Percentiles rank a stretch among this genome's conserved stretches.
These are phyloP conservation scores for Pseudogymnoascus destructans DNA, from an alignment of 2,329 filamentous ascomycete genomes.

Conservation along the genomic window DNA sequence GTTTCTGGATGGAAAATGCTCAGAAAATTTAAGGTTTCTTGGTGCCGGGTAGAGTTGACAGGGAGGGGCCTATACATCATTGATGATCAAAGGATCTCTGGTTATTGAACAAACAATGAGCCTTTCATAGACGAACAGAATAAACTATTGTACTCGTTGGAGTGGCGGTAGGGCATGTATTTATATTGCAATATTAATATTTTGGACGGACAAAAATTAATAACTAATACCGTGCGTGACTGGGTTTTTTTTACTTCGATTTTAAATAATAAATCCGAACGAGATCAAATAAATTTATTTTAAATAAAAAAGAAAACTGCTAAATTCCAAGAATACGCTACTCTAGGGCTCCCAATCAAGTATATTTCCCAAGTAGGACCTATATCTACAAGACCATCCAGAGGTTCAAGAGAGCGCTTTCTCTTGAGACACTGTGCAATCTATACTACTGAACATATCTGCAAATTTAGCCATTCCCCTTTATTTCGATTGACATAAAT, in stretches of 20 bases:
- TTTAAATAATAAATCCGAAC: not conserved
- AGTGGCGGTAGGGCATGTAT: too few relatives aligned
- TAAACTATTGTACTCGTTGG: not conserved
- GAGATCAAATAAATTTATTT: not conserved
- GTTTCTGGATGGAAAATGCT: conserved; percentile 8
- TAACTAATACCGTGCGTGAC: not conserved
- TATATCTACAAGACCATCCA: not conserved
- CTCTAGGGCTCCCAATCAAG: not conserved
- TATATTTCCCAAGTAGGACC: not conserved
- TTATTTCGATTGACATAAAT: not conserved
- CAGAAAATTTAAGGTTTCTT: conserved; percentile 9
- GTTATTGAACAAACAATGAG: not conserved
- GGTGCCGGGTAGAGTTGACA: conserved; percentile 6
- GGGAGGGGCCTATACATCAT: not conserved
- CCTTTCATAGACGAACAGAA: not conserved
- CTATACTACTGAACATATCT: not conserved
- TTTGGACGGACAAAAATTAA: not conserved
- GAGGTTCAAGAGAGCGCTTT: not conserved
- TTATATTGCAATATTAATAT: not conserved
- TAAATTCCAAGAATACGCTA: not conserved
- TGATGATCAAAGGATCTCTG: not conserved
- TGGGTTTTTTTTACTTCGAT: not conserved
- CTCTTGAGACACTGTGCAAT: not conserved
- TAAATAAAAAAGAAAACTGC: not conserved
- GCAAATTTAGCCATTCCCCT: not conserved